Percentiles rank a stretch among this genome's conserved stretches.
phyloP scores from a whole-genome alignment of 2,329 filamentous ascomycete genomes.

The Didymella pinodella region DNA sequence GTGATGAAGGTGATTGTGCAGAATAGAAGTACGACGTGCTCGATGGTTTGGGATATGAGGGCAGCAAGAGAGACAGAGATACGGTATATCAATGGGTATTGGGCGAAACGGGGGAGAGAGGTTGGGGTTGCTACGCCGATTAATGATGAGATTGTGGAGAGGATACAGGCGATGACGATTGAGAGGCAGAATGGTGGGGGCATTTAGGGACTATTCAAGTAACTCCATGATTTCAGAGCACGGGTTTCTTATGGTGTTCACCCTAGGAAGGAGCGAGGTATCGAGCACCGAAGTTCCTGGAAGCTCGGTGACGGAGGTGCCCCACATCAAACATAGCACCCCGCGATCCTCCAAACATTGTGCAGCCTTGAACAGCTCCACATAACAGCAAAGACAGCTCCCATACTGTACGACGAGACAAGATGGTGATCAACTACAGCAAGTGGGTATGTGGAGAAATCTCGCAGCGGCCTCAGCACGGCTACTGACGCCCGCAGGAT shows the following conservation, averaged over 20 bases:
- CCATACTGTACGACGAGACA: constrained; percentile 12
- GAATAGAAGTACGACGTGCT: constrained; percentile 67
- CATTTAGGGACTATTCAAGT: not conserved
- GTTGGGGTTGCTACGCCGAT: constrained; percentile 58
- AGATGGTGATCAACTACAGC: constrained; percentile 72
- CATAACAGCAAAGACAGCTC: constrained; percentile 11
- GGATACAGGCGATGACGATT: constrained; percentile 4
- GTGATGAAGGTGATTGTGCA: constrained; percentile 62
- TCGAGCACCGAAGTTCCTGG: constrained; percentile 15
- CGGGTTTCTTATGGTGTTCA: too few relatives aligned
- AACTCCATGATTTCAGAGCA: not conserved
- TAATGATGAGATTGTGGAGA: constrained; percentile 14
- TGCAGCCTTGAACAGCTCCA: constrained; percentile 24
- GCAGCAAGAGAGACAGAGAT: constrained; percentile 73
- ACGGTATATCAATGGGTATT: constrained; percentile 87
- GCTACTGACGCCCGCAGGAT: constrained; percentile 62
- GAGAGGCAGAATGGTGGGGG: not conserved
- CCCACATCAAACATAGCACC: constrained; percentile 22
- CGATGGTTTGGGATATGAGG: constrained; percentile 72
- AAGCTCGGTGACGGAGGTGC: constrained; percentile 29
- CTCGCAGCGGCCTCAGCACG: not conserved
- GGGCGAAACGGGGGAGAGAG: constrained; percentile 75
- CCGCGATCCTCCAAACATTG: constrained; percentile 25
- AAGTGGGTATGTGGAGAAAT: constrained; percentile 66
- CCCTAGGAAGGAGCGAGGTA: not conserved